Percentiles rank a stretch among this genome's conserved stretches.
Conservation (phyloP, 2,329 filamentous ascomycete species). For the Clonostachys byssicola region DNA sequence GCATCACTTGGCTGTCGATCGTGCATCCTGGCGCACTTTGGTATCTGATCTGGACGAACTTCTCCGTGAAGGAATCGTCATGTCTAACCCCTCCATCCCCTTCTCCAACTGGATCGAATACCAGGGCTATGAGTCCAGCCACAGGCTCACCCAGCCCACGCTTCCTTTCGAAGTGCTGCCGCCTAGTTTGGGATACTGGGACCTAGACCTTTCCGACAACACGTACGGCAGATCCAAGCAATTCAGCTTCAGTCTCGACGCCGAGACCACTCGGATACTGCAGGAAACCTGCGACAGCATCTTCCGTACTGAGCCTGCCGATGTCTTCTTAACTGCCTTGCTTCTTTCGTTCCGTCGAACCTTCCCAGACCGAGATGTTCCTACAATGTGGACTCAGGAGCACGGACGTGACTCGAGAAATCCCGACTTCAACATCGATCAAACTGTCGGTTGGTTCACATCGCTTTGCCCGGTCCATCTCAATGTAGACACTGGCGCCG, state of each 20-base stretch:
- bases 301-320: slow-evolving; percentile 46
- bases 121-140: slow-evolving; percentile 30
- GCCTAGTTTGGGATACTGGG: slow-evolving; percentile 43
- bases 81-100: slow-evolving; percentile 37
- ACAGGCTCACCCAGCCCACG: slow-evolving; percentile 16
- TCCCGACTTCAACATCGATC: slow-evolving; percentile 42
- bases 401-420: slow-evolving; percentile 40
- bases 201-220: slow-evolving; percentile 33
- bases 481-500: slow-evolving; percentile 34
- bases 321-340: slow-evolving; percentile 49
- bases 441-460: slow-evolving; percentile 59
- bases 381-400: slow-evolving; percentile 51
- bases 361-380: slow-evolving; percentile 45
- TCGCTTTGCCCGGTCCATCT: slow-evolving; percentile 47
- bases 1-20: slow-evolving; percentile 47
- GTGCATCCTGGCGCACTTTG: slow-evolving; percentile 45
- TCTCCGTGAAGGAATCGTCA: slow-evolving; percentile 34
- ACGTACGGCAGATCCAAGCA: slow-evolving; percentile 37
- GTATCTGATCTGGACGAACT: slow-evolving; percentile 45
- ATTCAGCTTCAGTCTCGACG: slow-evolving; percentile 34
- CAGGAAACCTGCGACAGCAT: slow-evolving; percentile 36
- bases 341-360: slow-evolving; percentile 50
- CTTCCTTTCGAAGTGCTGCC: slow-evolving; percentile 33
- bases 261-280: slow-evolving; percentile 35
- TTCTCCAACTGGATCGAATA: slow-evolving; percentile 46